Conservation (phyloP, 2,329 filamentous ascomycete species). For the Ophiostoma sp. region DNA sequence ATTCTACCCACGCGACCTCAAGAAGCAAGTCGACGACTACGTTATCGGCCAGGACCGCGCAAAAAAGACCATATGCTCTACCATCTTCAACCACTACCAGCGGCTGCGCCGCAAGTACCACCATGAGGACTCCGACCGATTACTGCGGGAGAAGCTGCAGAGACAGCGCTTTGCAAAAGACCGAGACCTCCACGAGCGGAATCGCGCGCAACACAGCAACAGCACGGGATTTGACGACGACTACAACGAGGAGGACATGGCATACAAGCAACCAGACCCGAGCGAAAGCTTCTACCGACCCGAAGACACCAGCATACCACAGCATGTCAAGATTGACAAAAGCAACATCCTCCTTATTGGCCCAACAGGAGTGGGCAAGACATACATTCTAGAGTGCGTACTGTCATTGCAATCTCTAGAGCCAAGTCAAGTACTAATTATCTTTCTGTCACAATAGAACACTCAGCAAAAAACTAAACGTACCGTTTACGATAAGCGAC, state of each 20-base stretch:
- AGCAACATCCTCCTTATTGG: slow-evolving; percentile 89
- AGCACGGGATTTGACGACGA: slow-evolving; percentile 61
- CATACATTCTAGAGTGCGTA: slow-evolving; percentile 69
- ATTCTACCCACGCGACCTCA: slow-evolving; percentile 65
- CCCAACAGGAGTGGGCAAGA: slow-evolving; percentile 93
- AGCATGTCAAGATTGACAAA: slow-evolving; percentile 76
- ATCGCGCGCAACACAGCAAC: slow-evolving; percentile 40
- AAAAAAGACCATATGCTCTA: slow-evolving; percentile 87
- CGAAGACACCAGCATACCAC: slow-evolving; percentile 42
- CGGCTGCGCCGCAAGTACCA: slow-evolving; percentile 72
- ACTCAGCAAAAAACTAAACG: slow-evolving; percentile 83
- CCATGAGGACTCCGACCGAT: slow-evolving; percentile 62
- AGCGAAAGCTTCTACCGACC: slow-evolving; percentile 26
- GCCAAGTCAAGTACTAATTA: neutral
- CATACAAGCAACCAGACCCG: neutral
- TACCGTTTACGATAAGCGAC: slow-evolving; percentile 92
- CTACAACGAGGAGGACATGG: neutral
- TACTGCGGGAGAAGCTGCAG: slow-evolving; percentile 56
- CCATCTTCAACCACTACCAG: slow-evolving; percentile 96
- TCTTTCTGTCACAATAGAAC: slow-evolving; percentile 55
- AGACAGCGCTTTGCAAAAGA: slow-evolving; percentile 68
- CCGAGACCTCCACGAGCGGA: slow-evolving; percentile 47
- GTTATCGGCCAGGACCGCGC: slow-evolving; percentile 93
- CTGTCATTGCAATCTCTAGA: no score
- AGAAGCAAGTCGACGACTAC: slow-evolving; percentile 89